phyloP scores from a whole-genome alignment of 768 basidiomycete genomes.

The Tylopilus balloui region DNA sequence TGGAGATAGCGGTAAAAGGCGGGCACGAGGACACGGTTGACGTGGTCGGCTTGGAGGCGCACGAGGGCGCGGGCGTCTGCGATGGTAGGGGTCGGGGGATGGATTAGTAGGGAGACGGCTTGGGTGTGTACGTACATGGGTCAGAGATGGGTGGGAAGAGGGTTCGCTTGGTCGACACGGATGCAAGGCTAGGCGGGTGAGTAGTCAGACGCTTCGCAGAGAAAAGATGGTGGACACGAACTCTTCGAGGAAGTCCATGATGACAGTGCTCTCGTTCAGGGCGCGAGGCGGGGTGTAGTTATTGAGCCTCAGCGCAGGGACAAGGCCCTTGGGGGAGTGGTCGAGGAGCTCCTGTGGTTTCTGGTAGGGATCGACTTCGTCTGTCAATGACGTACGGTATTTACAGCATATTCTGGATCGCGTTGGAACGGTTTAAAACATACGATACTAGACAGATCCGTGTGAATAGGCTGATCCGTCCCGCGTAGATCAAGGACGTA shows the following conservation, averaged over 20 bases:
- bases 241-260: conserved; percentile 79
- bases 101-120: too few relatives aligned
- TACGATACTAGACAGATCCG: conserved; percentile 35
- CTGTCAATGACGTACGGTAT: conserved; percentile 31
- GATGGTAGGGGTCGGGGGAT: not conserved
- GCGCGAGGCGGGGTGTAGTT: conserved; percentile 51
- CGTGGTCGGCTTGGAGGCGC: conserved; percentile 63
- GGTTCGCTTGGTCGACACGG: conserved; percentile 42
- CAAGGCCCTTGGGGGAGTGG: conserved; percentile 77
- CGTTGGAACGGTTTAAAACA: conserved; percentile 7
- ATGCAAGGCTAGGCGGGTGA: conserved; percentile 37
- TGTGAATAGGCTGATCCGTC: not conserved
- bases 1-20: conserved; percentile 74
- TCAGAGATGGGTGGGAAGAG: conserved; percentile 55
- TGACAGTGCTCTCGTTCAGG: conserved; percentile 76
- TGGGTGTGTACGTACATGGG: conserved; percentile 46
- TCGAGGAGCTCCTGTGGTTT: conserved; percentile 78
- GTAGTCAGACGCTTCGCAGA: too few relatives aligned
- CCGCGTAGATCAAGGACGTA: conserved; percentile 25
- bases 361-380: conserved; percentile 79
- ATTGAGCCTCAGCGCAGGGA: conserved; percentile 63
- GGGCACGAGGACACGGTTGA: conserved; percentile 61
- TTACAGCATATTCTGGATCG: not conserved
- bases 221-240: conserved; percentile 28
- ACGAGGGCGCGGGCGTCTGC: conserved; percentile 64